These are phyloP conservation scores for Aureobasidium leucospermi DNA, from an alignment of 2,329 filamentous ascomycete genomes.

Conservation along the genomic window DNA sequence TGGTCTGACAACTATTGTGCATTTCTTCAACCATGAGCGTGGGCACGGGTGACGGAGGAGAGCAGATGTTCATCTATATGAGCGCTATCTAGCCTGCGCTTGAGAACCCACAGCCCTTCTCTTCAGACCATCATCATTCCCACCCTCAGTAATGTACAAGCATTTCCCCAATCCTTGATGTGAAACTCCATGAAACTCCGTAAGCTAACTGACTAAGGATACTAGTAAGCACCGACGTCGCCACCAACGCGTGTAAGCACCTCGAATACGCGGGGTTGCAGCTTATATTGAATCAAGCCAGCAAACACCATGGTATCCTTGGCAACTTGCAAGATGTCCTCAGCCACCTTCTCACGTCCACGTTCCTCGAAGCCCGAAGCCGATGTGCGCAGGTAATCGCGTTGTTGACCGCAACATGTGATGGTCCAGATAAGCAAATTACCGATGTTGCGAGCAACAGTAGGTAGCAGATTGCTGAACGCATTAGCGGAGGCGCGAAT, in stretches of 20 bases:
- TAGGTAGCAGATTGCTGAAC: constrained; percentile 70
- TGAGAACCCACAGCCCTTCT: no score
- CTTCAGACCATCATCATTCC: not conserved
- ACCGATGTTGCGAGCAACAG: constrained; percentile 82
- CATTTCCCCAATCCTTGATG: not conserved
- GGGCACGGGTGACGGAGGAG: no score
- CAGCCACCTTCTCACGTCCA: constrained; percentile 46
- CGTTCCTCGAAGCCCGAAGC: constrained; percentile 13
- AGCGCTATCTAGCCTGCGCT: no score
- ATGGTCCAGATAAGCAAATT: constrained; percentile 93
- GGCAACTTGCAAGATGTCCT: constrained; percentile 69
- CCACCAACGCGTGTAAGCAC: constrained; percentile 60
- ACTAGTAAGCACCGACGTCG: constrained; percentile 29
- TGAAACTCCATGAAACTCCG: not conserved
- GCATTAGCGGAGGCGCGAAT: constrained; percentile 75
- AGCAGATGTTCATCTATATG: no score
- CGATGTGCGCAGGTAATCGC: constrained; percentile 50
- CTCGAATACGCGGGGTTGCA: constrained; percentile 83
- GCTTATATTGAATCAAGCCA: constrained; percentile 81
- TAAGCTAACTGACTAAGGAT: not conserved
- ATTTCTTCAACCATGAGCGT: no score
- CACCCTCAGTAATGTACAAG: not conserved
- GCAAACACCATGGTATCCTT: constrained; percentile 92
- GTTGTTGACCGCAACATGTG: constrained; percentile 71
- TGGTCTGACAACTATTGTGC: no score